These are phyloP conservation scores for Bassia scoparia DNA, from an alignment of 148 eudicot genomes.

Conservation along the genomic window DNA sequence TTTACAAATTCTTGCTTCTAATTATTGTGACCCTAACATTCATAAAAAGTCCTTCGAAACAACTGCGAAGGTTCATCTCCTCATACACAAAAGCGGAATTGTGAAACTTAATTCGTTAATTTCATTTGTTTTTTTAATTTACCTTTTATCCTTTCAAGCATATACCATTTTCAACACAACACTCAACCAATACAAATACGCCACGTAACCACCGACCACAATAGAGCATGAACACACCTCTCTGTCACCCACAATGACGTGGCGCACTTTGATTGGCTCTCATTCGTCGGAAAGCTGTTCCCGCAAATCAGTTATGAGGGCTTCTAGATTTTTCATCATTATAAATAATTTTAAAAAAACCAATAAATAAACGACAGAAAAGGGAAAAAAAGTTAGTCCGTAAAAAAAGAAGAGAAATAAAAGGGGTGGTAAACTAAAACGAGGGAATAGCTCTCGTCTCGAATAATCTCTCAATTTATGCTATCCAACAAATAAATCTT, in stretches of 20 bases:
- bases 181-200: not conserved
- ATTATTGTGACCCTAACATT: not conserved
- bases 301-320: constrained; percentile 2
- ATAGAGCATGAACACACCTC: not conserved
- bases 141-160: no score
- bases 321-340: not conserved
- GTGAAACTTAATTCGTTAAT: no score
- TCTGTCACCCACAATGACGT: not conserved
- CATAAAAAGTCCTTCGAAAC: no score
- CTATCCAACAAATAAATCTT: not conserved
- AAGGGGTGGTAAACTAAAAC: not conserved
- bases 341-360: not conserved
- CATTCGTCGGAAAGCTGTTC: constrained; percentile 1
- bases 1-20: not conserved
- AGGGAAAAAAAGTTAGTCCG: not conserved
- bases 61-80: not conserved
- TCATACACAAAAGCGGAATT: not conserved
- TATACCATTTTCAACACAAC: not conserved
- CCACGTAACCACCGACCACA: constrained; percentile 7
- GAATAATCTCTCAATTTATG: not conserved
- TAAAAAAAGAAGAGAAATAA: not conserved
- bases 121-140: no score
- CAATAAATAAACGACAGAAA: not conserved
- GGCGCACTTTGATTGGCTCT: constrained; percentile 14
- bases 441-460: constrained; percentile 12